phyloP scores from a whole-genome alignment of 2,329 filamentous ascomycete species.

The Didymella exigua region DNA sequence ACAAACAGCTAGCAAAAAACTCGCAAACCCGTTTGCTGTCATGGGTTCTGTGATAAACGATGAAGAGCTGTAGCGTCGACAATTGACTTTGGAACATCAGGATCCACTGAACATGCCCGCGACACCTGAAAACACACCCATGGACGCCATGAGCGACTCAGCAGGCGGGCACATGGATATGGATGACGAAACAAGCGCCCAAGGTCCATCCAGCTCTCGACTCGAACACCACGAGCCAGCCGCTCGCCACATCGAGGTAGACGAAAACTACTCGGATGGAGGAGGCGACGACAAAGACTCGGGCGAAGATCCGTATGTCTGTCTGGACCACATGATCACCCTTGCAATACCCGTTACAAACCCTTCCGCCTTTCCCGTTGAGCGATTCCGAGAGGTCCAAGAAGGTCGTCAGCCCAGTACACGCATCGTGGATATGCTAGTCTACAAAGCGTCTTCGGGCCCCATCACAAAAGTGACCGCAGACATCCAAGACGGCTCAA shows the following conservation, averaged over 20 bases:
- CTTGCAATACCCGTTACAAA: slow-evolving; percentile 17
- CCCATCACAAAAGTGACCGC: slow-evolving; percentile 18
- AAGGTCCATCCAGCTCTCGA: not conserved
- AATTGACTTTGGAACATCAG: not conserved
- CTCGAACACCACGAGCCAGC: not conserved
- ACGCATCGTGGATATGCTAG: slow-evolving; percentile 12
- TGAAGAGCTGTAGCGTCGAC: not conserved
- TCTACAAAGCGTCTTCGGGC: slow-evolving; percentile 2
- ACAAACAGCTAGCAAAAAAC: not conserved
- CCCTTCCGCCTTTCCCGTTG: slow-evolving; percentile 16
- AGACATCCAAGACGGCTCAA: slow-evolving; percentile 20
- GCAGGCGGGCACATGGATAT: not conserved
- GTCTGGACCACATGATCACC: not conserved
- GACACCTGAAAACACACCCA: not conserved
- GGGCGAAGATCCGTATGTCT: not conserved
- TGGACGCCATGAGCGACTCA: not conserved
- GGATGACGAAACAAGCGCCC: not conserved
- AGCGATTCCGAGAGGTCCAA: slow-evolving; percentile 21
- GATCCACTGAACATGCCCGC: not conserved
- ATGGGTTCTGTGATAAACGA: slow-evolving; percentile 3
- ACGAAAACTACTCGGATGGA: not conserved
- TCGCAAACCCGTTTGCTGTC: not conserved
- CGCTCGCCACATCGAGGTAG: not conserved
- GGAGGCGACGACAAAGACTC: not conserved
- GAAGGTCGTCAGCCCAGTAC: slow-evolving; percentile 19